These are phyloP conservation scores for Colletotrichum nymphaeae DNA, from an alignment of 2,329 filamentous ascomycete species.

Conservation along the genomic window DNA sequence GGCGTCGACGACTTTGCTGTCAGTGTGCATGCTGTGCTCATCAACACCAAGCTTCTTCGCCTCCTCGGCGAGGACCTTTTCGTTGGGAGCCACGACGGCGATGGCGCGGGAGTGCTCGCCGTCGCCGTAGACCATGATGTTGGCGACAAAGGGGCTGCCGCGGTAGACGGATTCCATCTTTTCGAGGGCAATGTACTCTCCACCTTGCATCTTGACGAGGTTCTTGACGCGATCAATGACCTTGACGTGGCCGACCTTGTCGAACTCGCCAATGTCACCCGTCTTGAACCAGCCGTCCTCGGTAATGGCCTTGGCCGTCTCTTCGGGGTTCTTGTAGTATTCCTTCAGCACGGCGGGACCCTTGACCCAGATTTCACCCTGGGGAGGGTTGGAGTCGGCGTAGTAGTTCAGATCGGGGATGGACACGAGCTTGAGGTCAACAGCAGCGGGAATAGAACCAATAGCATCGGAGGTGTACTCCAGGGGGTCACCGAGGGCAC, in stretches of 20 bases:
- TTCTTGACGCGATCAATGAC: slow-evolving; percentile 99
- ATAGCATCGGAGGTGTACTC: slow-evolving; percentile 84
- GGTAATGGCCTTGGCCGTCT: slow-evolving; percentile 82
- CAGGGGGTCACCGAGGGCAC: slow-evolving; percentile 83
- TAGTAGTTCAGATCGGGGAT: slow-evolving; percentile 90
- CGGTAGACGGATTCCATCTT: slow-evolving; percentile 95
- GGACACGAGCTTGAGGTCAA: slow-evolving; percentile 94
- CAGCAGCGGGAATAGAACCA: slow-evolving; percentile 79
- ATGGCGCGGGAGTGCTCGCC: slow-evolving; percentile 80
- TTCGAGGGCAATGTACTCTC: slow-evolving; percentile 97
- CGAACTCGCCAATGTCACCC: slow-evolving; percentile 93
- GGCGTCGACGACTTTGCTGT: slow-evolving; percentile 71
- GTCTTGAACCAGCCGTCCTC: slow-evolving; percentile 97
- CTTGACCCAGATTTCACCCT: slow-evolving; percentile 93
- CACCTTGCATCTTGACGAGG: slow-evolving; percentile 92
- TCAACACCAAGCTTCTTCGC: slow-evolving; percentile 72
- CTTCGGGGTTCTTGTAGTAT: slow-evolving; percentile 88
- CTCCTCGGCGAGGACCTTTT: slow-evolving; percentile 70
- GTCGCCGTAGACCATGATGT: slow-evolving; percentile 89
- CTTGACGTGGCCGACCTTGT: slow-evolving; percentile 80
- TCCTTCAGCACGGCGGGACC: slow-evolving; percentile 79
- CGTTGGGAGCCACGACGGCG: slow-evolving; percentile 80
- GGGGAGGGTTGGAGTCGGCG: slow-evolving; percentile 78
- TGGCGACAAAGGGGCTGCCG: slow-evolving; percentile 79
- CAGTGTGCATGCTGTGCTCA: slow-evolving; percentile 74